phyloP scores from a whole-genome alignment of 148 eudicot species.

The Rhododendron simsii region DNA sequence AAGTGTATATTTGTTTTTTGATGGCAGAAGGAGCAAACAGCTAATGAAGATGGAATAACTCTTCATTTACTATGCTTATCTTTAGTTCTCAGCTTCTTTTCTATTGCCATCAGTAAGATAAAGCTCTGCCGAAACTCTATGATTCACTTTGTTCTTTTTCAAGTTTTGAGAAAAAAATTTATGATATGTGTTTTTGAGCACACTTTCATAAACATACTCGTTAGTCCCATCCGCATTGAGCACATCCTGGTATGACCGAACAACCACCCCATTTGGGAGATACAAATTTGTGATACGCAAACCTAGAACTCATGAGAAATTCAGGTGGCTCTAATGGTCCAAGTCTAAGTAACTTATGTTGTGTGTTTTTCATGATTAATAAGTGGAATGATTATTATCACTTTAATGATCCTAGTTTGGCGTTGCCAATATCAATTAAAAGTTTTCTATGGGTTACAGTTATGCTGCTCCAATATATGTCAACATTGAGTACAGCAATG shows the following conservation, averaged over 20 bases:
- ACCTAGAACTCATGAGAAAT: neutral
- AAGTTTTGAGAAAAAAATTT: no score
- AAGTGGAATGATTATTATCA: neutral
- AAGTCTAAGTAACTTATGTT: neutral
- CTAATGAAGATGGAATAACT: no score
- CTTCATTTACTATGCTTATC: no score
- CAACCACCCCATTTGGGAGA: neutral
- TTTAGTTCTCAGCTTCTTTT: no score
- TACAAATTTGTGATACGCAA: neutral
- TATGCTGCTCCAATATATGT: slow-evolving; percentile 87
- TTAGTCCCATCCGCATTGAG: neutral
- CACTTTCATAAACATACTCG: neutral
- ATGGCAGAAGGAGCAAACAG: no score
- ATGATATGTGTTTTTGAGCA: no score
- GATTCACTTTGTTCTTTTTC: no score
- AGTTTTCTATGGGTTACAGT: slow-evolving; percentile 30
- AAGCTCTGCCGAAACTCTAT: no score
- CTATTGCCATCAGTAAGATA: no score
- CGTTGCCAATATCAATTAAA: neutral
- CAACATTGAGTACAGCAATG: slow-evolving; percentile 44
- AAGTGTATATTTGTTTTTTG: no score
- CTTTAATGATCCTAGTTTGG: neutral
- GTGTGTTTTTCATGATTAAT: neutral
- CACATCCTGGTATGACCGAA: neutral
- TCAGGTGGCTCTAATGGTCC: neutral